A percentile compares a stretch with the other conserved stretches of the same genome.
These are phyloP conservation scores for Buxus sempervirens DNA, from an alignment of 164 flowering plant genomes.

Conservation along the genomic window DNA sequence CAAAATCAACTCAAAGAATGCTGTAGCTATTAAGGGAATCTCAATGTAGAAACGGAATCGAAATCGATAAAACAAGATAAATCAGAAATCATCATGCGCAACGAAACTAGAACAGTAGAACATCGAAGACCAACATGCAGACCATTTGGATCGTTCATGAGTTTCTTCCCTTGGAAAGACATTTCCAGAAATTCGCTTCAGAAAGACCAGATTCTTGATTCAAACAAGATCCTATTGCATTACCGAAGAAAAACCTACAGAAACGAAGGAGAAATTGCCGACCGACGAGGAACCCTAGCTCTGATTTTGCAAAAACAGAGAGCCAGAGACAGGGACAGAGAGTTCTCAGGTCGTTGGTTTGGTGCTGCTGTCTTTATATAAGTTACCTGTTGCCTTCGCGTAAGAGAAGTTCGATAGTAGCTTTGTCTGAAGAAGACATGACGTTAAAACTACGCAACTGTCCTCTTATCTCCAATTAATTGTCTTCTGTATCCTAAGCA, in stretches of 20 bases:
- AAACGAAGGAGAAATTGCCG: neutral
- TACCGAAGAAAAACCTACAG: neutral
- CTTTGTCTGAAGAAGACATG: constrained; percentile 12
- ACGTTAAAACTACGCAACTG: neutral
- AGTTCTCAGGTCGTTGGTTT: neutral
- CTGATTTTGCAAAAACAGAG: neutral
- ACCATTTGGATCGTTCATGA: constrained; percentile 82
- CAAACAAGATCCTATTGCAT: constrained; percentile 10
- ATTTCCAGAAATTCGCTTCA: constrained; percentile 18
- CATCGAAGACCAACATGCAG: neutral
- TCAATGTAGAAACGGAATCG: neutral
- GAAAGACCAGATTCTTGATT: neutral
- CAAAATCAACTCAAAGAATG: neutral
- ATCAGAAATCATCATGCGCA: neutral
- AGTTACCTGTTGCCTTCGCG: constrained; percentile 12
- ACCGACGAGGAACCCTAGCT: constrained; percentile 8
- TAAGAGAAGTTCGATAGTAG: constrained; percentile 15
- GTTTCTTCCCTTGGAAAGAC: constrained; percentile 70
- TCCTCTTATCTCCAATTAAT: neutral
- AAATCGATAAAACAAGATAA: neutral
- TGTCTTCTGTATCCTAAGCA: neutral
- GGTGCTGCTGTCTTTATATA: neutral
- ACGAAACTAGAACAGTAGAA: neutral
- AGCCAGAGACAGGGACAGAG: neutral
- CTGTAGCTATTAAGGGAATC: neutral